Percentiles rank a stretch among this genome's conserved stretches.
These are phyloP conservation scores for Aspergillus sp. DNA, from an alignment of 2,329 filamentous ascomycete species.

Conservation along the genomic window DNA sequence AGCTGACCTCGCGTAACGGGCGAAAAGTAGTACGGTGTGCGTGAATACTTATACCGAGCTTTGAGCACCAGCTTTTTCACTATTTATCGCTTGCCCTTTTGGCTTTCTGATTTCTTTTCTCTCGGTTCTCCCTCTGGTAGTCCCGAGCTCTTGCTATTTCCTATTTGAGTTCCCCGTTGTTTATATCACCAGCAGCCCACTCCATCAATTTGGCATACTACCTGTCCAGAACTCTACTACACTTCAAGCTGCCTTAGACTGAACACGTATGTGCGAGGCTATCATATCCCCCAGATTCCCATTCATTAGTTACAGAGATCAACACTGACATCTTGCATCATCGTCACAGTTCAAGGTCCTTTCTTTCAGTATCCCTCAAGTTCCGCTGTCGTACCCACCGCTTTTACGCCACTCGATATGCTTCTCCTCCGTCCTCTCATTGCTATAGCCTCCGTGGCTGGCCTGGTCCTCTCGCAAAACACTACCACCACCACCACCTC, in stretches of 20 bases:
- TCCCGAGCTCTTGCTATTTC: not conserved
- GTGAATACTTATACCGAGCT: slow-evolving; percentile 21
- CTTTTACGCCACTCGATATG: slow-evolving; percentile 22
- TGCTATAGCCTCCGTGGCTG: slow-evolving; percentile 32
- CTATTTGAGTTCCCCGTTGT: not conserved
- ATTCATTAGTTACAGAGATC: slow-evolving; percentile 5
- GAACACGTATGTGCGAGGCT: not conserved
- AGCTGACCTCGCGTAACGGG: slow-evolving; percentile 17
- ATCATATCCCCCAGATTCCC: not conserved
- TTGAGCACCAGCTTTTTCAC: not conserved
- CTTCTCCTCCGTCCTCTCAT: slow-evolving; percentile 33
- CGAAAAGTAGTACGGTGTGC: slow-evolving; percentile 17
- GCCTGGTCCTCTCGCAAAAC: slow-evolving; percentile 37
- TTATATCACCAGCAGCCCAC: not conserved
- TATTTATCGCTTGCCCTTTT: slow-evolving; percentile 4
- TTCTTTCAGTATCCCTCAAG: not conserved
- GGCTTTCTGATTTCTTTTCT: slow-evolving; percentile 3
- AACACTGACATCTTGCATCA: slow-evolving; percentile 5
- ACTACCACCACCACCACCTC: not conserved
- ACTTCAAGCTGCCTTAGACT: not conserved
- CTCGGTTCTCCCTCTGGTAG: not conserved
- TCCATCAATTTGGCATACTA: not conserved
- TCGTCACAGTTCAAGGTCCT: not conserved
- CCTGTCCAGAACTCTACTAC: slow-evolving; percentile 3
- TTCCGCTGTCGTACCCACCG: slow-evolving; percentile 5